phyloP scores from a whole-genome alignment of 208 protist species.

The Entamoeba invadens region DNA sequence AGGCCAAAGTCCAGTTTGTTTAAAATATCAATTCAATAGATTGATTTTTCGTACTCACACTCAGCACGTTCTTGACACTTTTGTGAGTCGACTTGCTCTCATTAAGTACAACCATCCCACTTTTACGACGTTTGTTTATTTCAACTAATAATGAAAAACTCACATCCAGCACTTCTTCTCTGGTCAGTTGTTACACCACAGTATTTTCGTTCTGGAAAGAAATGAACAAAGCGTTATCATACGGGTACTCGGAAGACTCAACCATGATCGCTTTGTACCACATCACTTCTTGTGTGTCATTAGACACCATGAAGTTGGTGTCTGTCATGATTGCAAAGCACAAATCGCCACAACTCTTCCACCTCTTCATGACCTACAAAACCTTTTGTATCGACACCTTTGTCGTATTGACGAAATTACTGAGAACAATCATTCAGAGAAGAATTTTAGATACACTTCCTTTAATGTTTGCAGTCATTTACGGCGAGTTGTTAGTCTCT shows the following conservation, averaged over 20 bases:
- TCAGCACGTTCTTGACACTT: neutral
- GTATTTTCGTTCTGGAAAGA: neutral
- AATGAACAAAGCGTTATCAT: neutral
- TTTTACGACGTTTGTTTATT: neutral
- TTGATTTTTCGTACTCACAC: too few relatives aligned
- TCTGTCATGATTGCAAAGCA: neutral
- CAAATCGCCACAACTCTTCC: neutral
- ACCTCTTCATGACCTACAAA: neutral
- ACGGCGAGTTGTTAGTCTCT: neutral
- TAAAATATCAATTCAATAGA: too few relatives aligned
- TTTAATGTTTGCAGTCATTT: neutral
- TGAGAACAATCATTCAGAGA: neutral
- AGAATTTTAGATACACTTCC: neutral
- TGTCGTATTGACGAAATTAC: neutral
- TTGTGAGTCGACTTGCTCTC: neutral
- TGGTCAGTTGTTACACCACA: neutral
- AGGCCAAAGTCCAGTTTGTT: too few relatives aligned
- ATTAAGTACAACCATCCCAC: neutral
- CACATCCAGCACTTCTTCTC: neutral
- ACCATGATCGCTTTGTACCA: neutral
- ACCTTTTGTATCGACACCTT: neutral
- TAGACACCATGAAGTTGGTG: neutral
- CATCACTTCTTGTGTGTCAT: neutral
- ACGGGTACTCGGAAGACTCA: neutral
- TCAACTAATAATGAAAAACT: too few relatives aligned